Conservation (phyloP, 768 basidiomycete genomes). For the Hypholoma fasciculare region DNA sequence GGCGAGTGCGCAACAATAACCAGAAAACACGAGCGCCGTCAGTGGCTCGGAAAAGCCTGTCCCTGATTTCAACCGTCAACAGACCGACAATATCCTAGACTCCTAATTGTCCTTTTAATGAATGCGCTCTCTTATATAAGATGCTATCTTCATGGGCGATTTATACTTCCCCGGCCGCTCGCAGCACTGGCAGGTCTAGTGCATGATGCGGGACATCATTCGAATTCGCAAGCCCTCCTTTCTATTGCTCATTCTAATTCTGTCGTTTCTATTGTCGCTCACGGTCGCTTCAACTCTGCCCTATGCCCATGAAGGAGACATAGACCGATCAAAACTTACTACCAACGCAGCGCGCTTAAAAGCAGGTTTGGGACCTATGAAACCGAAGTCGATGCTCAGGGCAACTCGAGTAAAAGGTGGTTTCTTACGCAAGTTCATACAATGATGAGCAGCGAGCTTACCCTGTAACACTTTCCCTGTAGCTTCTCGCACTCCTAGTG, state of each 20-base stretch:
- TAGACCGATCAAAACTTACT: background rate
- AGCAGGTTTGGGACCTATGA: conserved; percentile 15
- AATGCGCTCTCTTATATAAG: too few species aligned
- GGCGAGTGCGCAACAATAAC: too few species aligned
- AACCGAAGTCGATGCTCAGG: conserved; percentile 7
- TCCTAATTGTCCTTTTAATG: too few species aligned
- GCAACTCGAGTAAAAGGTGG: conserved; percentile 11
- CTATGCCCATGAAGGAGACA: background rate
- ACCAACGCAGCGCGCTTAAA: conserved; percentile 15
- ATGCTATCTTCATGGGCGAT: too few species aligned
- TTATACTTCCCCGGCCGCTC: too few species aligned
- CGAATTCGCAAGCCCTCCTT: background rate
- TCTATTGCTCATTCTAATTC: background rate
- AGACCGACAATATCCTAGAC: too few species aligned
- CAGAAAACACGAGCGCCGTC: too few species aligned
- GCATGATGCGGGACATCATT: background rate
- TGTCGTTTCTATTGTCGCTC: background rate
- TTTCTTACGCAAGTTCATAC: background rate
- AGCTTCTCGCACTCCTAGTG: background rate
- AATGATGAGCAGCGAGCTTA: background rate
- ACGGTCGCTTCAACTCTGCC: background rate
- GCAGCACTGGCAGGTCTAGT: too few species aligned
- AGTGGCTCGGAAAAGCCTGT: too few species aligned
- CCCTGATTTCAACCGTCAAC: too few species aligned
- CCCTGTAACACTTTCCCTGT: background rate